Base-by-base conservation (phyloP, 768 basidiomycete genomes). In the Leccinum aurantiacum region DNA sequence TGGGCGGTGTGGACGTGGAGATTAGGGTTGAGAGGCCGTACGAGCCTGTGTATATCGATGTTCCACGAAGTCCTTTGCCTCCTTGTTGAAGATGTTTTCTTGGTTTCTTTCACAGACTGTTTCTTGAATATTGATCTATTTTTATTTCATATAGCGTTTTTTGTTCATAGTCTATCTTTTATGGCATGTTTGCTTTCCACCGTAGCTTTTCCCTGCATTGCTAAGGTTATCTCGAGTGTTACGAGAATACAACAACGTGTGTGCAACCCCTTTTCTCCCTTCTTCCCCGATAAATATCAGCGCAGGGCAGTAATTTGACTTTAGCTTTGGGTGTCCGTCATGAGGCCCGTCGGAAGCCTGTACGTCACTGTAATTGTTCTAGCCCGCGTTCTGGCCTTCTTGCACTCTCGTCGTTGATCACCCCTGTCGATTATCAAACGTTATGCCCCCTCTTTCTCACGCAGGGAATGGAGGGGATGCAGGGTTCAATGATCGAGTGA, bases 1-100 rank as follows among this genome's bases (percentile, higher is more conserved):
- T 46, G 19, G 61, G 60, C 22, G 63, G 64, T 11, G 60, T 72
- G 44, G 58, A 67, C 3, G 70, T 71, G 41, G 66, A 65, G 3
- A 70, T 71, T 1, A 46, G 48, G 38, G 64, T 72, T 3, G 68
- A 72, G 47, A 44, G 68, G 57, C 68, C 70, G 27, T 71, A 71
- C 14, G 66, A 72, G 9, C 70, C 70, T 0, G 62, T 53, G 33
- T 72, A 71, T 56, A 25, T 72, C 10, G 17, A 63, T 0, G 17
- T 63, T 37, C 48, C 69, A 46, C 44, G 19, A 46, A 19, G n/a
- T 19, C 19, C n/a, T 46, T 11, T 10, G 44, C 44, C 19, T 46
- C n/a, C 44, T 19, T 44, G n/a, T 44, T 46, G 44, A 46, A n/a
- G n/a, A 46, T 41, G 41, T 4, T 41, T 31, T n/a, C 41, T 41